These are phyloP conservation scores for Eimeria falciformis DNA, from an alignment of 169 alveolate species.

Conservation along the genomic window DNA sequence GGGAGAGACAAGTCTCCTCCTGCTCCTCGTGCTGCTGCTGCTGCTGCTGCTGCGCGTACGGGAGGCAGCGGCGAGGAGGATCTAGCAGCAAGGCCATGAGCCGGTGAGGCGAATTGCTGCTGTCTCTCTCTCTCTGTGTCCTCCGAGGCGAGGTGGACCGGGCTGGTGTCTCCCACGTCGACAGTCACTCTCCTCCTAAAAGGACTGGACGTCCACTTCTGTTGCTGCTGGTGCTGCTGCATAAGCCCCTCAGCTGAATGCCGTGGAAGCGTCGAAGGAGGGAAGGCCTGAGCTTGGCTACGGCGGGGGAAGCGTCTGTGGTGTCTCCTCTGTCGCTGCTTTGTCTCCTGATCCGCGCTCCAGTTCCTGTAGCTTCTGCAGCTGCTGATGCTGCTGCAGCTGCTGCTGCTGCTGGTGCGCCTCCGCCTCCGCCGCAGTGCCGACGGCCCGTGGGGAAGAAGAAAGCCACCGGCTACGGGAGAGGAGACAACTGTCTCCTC, in stretches of 20 bases:
- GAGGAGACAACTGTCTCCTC: not conserved
- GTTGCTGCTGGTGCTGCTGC: not conserved
- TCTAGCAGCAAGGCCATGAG: not conserved
- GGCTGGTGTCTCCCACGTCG: not conserved
- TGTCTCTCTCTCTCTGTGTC: not conserved
- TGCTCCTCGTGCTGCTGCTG: slow-evolving; percentile 16
- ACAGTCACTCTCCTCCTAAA: slow-evolving; percentile 12
- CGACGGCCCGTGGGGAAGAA: not conserved
- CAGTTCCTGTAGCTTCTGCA: not conserved
- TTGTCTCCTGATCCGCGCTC: not conserved
- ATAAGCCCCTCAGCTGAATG: not conserved
- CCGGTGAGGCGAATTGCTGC: not conserved
- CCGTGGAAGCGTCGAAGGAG: not conserved
- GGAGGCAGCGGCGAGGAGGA: slow-evolving; percentile 29
- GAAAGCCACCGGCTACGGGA: not conserved
- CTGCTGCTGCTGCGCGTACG: not conserved
- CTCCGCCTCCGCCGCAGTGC: not conserved
- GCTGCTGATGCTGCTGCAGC: slow-evolving; percentile 22
- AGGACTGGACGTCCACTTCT: not conserved
- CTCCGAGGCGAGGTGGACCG: not conserved
- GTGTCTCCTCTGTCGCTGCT: slow-evolving; percentile 9
- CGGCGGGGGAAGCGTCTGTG: not conserved
- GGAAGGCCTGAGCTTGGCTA: not conserved
- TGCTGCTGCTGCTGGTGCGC: slow-evolving; percentile 7
- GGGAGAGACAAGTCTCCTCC: slow-evolving; percentile 20